A percentile compares a stretch with the other conserved stretches of the same genome.
Evolutionary conservation across 2,329 filamentous ascomycete genomes (phyloP).

Genomic region (Lecanosticta acicola): DNA sequence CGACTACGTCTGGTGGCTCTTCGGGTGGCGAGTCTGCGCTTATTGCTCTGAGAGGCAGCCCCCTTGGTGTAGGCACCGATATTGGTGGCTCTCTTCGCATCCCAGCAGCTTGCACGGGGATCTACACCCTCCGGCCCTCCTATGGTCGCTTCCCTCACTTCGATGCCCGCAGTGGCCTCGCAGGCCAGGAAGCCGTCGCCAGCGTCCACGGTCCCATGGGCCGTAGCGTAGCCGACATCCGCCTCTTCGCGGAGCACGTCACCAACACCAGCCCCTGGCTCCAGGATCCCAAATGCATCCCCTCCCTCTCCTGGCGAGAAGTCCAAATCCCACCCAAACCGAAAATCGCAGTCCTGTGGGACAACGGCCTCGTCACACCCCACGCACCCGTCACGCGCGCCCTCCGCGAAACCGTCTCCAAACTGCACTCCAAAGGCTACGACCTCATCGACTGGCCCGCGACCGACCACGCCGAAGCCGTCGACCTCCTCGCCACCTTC

Average conservation of each 20-base stretch:
- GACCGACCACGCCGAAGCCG: slow-evolving; percentile 48
- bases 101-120: slow-evolving; percentile 53
- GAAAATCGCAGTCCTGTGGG: slow-evolving; percentile 56
- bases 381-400: slow-evolving; percentile 57
- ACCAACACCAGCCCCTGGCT: slow-evolving; percentile 47
- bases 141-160: slow-evolving; percentile 56
- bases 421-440: slow-evolving; percentile 47
- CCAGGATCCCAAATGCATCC: slow-evolving; percentile 49
- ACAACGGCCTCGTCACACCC: slow-evolving; percentile 55
- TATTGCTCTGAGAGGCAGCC: slow-evolving; percentile 54
- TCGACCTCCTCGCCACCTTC: slow-evolving; percentile 44
- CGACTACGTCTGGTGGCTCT: slow-evolving; percentile 57
- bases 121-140: slow-evolving; percentile 54
- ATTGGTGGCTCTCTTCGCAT: slow-evolving; percentile 55
- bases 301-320: slow-evolving; percentile 43
- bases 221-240: slow-evolving; percentile 48
- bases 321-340: slow-evolving; percentile 44
- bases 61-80: slow-evolving; percentile 59
- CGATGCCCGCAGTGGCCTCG: slow-evolving; percentile 51
- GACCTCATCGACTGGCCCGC: slow-evolving; percentile 54
- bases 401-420: slow-evolving; percentile 49
- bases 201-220: slow-evolving; percentile 61
- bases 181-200: slow-evolving; percentile 59
- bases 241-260: slow-evolving; percentile 39
- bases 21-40: slow-evolving; percentile 64